Evolutionary conservation across 2,329 filamentous ascomycete species (phyloP), one percentile per base, ranked within the genome.

Genomic region (Aureobasidium sp.): DNA sequence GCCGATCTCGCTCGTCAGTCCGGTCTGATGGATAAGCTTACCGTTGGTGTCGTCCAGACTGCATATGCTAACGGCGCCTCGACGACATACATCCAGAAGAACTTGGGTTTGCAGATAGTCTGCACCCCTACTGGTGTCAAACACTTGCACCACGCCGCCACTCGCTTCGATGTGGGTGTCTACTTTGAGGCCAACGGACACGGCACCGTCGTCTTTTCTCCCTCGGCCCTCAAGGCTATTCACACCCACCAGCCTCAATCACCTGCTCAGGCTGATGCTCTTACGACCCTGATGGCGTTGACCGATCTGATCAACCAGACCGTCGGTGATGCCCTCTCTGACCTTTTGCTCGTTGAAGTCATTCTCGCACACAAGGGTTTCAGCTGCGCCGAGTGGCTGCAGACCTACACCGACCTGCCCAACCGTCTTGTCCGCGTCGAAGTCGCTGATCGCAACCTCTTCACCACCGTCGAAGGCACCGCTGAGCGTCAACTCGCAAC

Each of bases 101-200:
- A 89, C 65, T 82, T 97, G 60, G 88, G 89, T 69, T 84, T 99
- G 43, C 92, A 92, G 51, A 90, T 96, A 23, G 86, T 95, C 62
- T 96, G 89, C 81, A 97, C 94, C 1, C 86, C 90, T 15, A 99
- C 94, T 0, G 94, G 94, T 66, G 94, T 99, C 64, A 99, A 99
- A 80, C 89, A 96, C 75, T 83, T 99, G 64, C 94, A 99, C 76
- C 94, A 97, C 71, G 94, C 90, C n/a, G 94, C 94, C 40, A 86
- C 89, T 69, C 89, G 92, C 66, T 96, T 95, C 68, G 94, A 99
- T 69, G 86, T 97, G 60, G 94, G 94, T 61, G 90, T 97, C 57
- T 99, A 99, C 78, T 99, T 99, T 69, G 94, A 99, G 78, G 94
- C 94, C 65, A 99, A 99, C 72, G 94, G 94, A 31, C 94, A 99